Evolutionary conservation across 192 early-diverging fungal species (phyloP), one percentile per base, ranked within the genome.

Genomic region (Coemansia sp.): DNA sequence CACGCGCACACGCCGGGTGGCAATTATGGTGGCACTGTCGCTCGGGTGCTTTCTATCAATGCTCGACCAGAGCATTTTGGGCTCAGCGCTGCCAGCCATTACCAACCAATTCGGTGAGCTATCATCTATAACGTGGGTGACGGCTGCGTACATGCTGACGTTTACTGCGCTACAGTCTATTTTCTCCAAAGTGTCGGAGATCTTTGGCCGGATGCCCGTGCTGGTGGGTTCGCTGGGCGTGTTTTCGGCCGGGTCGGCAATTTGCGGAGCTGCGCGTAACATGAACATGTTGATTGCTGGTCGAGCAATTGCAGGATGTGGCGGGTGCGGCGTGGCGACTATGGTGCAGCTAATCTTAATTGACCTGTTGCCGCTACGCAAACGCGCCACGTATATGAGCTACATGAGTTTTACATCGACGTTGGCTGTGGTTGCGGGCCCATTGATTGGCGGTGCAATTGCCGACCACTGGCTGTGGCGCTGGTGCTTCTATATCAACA

Each of bases 141-240:
- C 87, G 8, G 83, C 85, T 2, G 76, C 84, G 19, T 91, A 87
- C 65, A 66, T 90, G 53, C 67, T 90, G 61, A 86, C 86, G 11
- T 78, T 81, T 55, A 91, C 91, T 1, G 84, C 91, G 3, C 76
- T 93, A 54, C 85, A 91, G 66, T 89, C 91, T 1, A 69, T 91
- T 12, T 90, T 88, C 73, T 88, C 88, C 25, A 87, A 86, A 57
- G 63, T 91, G 4, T 86, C 91, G 2, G 92, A 94, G 63, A 89
- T 93, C 39, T 89, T 93, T 79, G 94, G 88, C 15, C 84, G 87
- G 21, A 79, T 85, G 62, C 60, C 64, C 0, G 76, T 86, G 5
- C 58, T 87, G 23, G 35, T 88, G 0, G 80, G 83, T 35, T 83
- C 86, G 19, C 39, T 82, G 47, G 55, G 68, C 2, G 54, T 87